Evolutionary conservation across 768 basidiomycete species (phyloP), one percentile per base, ranked within the genome.

Genomic region (Leccinum disarticulatum): DNA sequence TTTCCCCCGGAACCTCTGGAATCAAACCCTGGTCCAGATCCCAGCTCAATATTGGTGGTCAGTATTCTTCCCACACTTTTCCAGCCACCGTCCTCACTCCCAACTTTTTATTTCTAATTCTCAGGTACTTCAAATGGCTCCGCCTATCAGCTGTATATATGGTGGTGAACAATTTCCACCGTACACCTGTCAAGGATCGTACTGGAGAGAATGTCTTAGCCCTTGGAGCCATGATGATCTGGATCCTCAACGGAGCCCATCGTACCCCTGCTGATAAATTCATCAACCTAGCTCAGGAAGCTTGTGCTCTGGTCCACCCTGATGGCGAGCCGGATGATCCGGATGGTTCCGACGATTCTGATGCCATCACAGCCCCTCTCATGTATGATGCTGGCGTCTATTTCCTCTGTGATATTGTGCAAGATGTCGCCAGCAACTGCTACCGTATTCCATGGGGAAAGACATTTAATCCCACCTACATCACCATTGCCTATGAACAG

Each of bases 111-210:
- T 50, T 4, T 50, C 10, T 30, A 9, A 13, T 15, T n/a, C 14
- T 17, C 30, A 62, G 60, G 56, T 55, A 62, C 6, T 63, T 62
- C 49, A 63, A 63, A 19, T 62, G 22, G 19, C 27, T 57, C 3
- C 30, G n/a, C 1, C 56, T 62, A 2, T 30, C 35, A 13, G 41
- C 30, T 0, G 7, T 46, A 0, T 19, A 41, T 25, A 2, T 6
- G 0, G 7, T 60, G 1, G 28, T 60, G 0, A 3, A 11, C 0
- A 62, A 60, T 15, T 1, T 62, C 6, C 17, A 25, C 0, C 2
- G 6, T 1, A 13, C 28, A 8, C 14, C 27, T 7, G 4, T 14
- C 13, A 50, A 30, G 28, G 10, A 62, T 25, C 52, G 43, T 30
- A 17, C 10, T 14, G 30, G 33, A 1, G 58, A 60, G 33, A 57